A percentile compares a stretch with the other conserved stretches of the same genome.
phyloP scores from a whole-genome alignment of 192 early-diverging fungal species.

The Coemansia sp. region DNA sequence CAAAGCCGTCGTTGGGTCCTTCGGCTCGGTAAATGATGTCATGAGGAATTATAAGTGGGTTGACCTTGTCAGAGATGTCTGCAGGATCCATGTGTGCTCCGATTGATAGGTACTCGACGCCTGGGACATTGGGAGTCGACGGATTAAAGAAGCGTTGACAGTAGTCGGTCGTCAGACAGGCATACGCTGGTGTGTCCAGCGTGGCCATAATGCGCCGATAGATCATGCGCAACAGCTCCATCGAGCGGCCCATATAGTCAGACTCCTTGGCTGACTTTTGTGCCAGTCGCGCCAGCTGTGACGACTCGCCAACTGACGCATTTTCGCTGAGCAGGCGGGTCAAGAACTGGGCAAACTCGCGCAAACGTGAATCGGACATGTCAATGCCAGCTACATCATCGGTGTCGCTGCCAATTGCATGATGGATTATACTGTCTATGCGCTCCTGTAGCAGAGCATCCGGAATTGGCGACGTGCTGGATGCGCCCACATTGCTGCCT shows the following conservation, averaged over 20 bases:
- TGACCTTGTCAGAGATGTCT: constrained; percentile 61
- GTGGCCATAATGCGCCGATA: constrained; percentile 62
- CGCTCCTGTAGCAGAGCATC: constrained; percentile 28
- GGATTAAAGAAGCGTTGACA: constrained; percentile 85
- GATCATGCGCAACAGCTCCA: constrained; percentile 44
- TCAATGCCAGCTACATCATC: constrained; percentile 13
- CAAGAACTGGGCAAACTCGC: constrained; percentile 46
- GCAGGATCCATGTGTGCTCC: constrained; percentile 70
- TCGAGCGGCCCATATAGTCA: constrained; percentile 36
- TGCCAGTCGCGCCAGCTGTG: constrained; percentile 25
- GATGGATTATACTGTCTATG: constrained; percentile 33
- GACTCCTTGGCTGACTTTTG: constrained; percentile 23
- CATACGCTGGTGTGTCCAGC: constrained; percentile 87
- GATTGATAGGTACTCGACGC: constrained; percentile 79
- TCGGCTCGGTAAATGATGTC: constrained; percentile 75
- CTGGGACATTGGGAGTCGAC: constrained; percentile 73
- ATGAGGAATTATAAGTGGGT: constrained; percentile 76
- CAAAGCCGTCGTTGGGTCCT: constrained; percentile 92
- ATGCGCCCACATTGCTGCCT: constrained; percentile 3
- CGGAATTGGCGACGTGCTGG: constrained; percentile 2
- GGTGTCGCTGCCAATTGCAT: constrained; percentile 19
- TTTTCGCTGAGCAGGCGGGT: constrained; percentile 40
- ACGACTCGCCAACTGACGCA: constrained; percentile 36
- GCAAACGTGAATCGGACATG: constrained; percentile 34
- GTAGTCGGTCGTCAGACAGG: constrained; percentile 87